Base-by-base conservation (phyloP, 2,329 filamentous ascomycete genomes). In the Alternaria viburni region DNA sequence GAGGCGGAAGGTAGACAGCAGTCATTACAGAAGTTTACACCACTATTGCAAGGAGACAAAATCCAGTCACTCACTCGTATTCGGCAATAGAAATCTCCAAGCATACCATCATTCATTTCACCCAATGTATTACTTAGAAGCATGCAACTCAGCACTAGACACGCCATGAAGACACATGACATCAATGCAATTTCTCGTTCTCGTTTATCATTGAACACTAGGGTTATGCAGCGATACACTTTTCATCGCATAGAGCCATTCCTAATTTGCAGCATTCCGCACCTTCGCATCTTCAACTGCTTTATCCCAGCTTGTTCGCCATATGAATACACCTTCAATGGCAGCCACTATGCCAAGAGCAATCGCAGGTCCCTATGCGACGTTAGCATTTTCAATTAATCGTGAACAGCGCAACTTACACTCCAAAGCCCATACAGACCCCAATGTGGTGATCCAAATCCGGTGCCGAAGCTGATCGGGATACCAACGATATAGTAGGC, bases 401-500 rank as follows among this genome's bases (percentile, higher is more conserved):
- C 15, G 4, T 36, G 10, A 47, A 2, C 9, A 49, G 32, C 6
- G 21, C 17, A 9, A 76, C 77, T 76, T 69, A 79, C 77, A 59
- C 58, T 83, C 95, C 95, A 98, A 17, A 98, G 83, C 0, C 95
- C 95, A 59, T 88, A 85, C 41, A 98, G 82, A 50, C 89, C 88
- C 93, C 91, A 96, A 19, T 85, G 85, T 0, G 93, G 82, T 0
- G 94, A 81, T 0, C 89, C 90, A 77, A 98, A 97, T 0, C 90
- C 91, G 0, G 91, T 88, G 5, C 87, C 88, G 69, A 97, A 91
- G 43, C 90, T 93, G 32, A 97, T 88, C 0, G 96, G 95, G 80
- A 98, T 85, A 0, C 93, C 95, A 25, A 98, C 86, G 17, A 87
- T 83, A 79, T 98, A 99, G 82, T 97, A 97, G 21, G 90, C 90